These are phyloP conservation scores for Aspergillus tamarii DNA, from an alignment of 2,329 filamentous ascomycete genomes.

Conservation along the genomic window DNA sequence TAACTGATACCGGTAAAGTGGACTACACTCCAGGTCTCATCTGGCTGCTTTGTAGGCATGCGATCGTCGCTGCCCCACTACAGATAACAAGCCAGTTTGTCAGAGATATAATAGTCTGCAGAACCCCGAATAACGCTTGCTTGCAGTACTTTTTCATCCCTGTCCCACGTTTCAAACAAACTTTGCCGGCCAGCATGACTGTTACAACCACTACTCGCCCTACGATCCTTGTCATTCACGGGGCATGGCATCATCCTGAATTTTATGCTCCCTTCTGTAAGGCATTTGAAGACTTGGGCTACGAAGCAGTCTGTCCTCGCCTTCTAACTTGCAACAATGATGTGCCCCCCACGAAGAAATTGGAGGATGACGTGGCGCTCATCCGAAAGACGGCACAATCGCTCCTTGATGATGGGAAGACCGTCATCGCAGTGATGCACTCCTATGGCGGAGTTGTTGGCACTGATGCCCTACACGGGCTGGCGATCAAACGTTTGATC, in stretches of 20 bases:
- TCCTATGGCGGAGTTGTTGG: conserved; percentile 12
- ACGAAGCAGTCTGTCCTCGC: neutral
- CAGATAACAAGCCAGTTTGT: neutral
- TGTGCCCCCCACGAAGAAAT: neutral
- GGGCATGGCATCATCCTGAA: conserved; percentile 8
- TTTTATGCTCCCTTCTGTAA: conserved; percentile 4
- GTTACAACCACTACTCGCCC: neutral
- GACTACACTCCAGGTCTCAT: neutral
- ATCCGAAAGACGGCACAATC: conserved; percentile 2
- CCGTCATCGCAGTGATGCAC: conserved; percentile 6
- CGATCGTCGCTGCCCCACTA: neutral
- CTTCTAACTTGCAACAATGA: neutral
- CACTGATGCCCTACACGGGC: conserved; percentile 4
- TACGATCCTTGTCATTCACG: conserved; percentile 3
- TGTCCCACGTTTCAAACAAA: neutral
- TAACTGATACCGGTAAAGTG: neutral
- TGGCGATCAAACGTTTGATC: conserved; percentile 2
- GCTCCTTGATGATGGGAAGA: neutral
- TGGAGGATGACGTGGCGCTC: neutral
- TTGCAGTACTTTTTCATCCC: neutral
- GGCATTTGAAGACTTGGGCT: neutral
- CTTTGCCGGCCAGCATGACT: neutral
- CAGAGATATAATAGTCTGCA: neutral
- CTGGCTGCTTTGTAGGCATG: neutral
- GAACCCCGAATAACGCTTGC: neutral